Conservation (phyloP, 2,329 filamentous ascomycete genomes). For the Zopfia rhizophila region DNA sequence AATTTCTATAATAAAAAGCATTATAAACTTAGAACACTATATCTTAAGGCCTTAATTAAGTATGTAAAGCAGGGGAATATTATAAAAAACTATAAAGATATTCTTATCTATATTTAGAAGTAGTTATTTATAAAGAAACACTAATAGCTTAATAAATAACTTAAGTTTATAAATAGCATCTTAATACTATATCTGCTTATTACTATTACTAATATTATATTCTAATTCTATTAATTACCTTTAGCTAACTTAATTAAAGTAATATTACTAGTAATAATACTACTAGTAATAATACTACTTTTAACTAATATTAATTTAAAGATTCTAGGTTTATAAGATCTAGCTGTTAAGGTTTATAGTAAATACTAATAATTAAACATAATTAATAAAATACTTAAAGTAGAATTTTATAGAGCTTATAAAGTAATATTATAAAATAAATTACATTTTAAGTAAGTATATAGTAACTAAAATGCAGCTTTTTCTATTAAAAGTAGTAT, state of each 20-base stretch:
- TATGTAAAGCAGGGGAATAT: constrained; percentile 36
- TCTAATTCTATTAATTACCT: constrained; percentile 16
- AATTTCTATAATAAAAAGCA: constrained; percentile 47
- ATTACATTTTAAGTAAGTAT: constrained; percentile 36
- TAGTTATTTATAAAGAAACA: constrained; percentile 46
- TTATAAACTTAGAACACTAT: constrained; percentile 40
- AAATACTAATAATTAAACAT: constrained; percentile 29
- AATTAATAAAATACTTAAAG: constrained; percentile 17
- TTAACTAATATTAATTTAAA: constrained; percentile 14
- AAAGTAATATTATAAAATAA: constrained; percentile 15
- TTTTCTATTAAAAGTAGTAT: constrained; percentile 45
- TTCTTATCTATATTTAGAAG: constrained; percentile 42
- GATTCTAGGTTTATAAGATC: constrained; percentile 25
- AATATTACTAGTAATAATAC: too few relatives aligned
- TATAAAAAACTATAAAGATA: constrained; percentile 38
- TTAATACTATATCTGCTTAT: constrained; percentile 36
- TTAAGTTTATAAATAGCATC: constrained; percentile 24
- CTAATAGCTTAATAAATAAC: constrained; percentile 31
- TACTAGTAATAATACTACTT: constrained; percentile 2
- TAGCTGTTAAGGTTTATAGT: constrained; percentile 21
- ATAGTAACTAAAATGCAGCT: constrained; percentile 37
- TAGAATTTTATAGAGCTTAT: constrained; percentile 23
- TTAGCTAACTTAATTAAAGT: constrained; percentile 3
- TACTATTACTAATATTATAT: constrained; percentile 43
- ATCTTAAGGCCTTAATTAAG: constrained; percentile 42